Evolutionary conservation across 768 basidiomycete species (phyloP).

Genomic region (Xerocomellus intermedius): DNA sequence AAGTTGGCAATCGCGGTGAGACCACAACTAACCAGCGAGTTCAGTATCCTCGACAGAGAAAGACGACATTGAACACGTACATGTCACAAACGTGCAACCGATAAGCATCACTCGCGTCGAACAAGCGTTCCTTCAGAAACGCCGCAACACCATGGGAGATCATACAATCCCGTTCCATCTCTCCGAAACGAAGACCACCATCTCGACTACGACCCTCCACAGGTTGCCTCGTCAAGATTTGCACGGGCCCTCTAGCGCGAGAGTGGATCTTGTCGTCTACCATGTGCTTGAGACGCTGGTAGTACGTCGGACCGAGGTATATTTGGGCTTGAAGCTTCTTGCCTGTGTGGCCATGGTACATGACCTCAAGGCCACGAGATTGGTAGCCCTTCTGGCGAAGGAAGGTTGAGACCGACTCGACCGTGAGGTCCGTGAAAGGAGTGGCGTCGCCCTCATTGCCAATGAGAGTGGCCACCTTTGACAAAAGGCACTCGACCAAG

Average conservation of each 20-base stretch:
- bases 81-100: conserved; percentile 96
- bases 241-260: conserved; percentile 93
- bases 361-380: conserved; percentile 93
- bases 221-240: conserved; percentile 95
- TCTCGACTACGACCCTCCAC: conserved; percentile 99
- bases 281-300: conserved; percentile 99
- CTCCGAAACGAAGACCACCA: conserved; percentile 98
- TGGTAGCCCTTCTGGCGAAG: conserved; percentile 91
- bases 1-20: conserved; percentile 97
- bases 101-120: conserved; percentile 91
- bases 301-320: conserved; percentile 98
- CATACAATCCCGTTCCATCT: conserved; percentile 99
- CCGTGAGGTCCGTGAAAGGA: conserved; percentile 96
- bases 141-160: conserved; percentile 98
- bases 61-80: conserved; percentile 46
- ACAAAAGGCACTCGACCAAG: conserved; percentile 95
- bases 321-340: conserved; percentile 96
- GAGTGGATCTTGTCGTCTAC: conserved; percentile 99
- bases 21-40: conserved; percentile 65
- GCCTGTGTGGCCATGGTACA: conserved; percentile 99
- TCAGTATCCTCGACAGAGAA: conserved; percentile 2
- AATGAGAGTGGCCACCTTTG: conserved; percentile 93
- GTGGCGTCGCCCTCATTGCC: conserved; percentile 99
- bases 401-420: conserved; percentile 94
- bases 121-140: conserved; percentile 96